Conservation (phyloP, 257 asterid genomes). For the Nicotiana obtusifolia region DNA sequence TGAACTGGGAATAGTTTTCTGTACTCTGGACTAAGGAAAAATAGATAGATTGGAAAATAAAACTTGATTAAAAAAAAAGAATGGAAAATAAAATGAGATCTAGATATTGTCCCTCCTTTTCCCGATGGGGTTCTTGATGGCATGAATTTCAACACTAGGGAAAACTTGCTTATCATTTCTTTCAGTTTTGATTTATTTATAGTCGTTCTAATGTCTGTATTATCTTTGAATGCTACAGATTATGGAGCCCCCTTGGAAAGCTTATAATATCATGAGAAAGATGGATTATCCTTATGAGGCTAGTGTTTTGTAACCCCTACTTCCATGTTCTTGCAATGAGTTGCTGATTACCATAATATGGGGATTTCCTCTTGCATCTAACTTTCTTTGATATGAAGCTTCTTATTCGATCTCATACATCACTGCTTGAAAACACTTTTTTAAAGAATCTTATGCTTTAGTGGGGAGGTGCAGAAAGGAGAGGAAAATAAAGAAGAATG, state of each 20-base stretch:
- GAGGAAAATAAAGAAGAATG: background rate
- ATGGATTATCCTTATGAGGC: conserved; percentile 99
- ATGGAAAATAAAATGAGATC: background rate
- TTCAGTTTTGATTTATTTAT: background rate
- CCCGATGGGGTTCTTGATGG: conserved; percentile 10
- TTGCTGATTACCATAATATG: background rate
- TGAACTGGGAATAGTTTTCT: background rate
- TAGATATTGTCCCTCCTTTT: background rate
- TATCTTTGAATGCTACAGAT: conserved; percentile 47
- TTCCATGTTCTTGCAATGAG: conserved; percentile 10
- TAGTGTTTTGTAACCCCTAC: conserved; percentile 24
- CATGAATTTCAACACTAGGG: background rate
- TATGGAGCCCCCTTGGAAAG: conserved; percentile 99
- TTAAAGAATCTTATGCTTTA: background rate
- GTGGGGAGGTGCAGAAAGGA: background rate
- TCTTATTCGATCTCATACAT: background rate
- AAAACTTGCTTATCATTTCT: background rate
- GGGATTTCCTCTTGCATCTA: background rate
- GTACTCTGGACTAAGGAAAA: background rate
- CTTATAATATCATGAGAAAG: conserved; percentile 72
- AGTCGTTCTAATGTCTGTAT: conserved; percentile 1
- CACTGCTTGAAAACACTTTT: background rate
- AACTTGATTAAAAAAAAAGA: background rate
- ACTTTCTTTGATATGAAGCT: background rate
- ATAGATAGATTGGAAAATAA: background rate